These are phyloP conservation scores for Helicocarpus griseus DNA, from an alignment of 2,329 filamentous ascomycete genomes.

Conservation along the genomic window DNA sequence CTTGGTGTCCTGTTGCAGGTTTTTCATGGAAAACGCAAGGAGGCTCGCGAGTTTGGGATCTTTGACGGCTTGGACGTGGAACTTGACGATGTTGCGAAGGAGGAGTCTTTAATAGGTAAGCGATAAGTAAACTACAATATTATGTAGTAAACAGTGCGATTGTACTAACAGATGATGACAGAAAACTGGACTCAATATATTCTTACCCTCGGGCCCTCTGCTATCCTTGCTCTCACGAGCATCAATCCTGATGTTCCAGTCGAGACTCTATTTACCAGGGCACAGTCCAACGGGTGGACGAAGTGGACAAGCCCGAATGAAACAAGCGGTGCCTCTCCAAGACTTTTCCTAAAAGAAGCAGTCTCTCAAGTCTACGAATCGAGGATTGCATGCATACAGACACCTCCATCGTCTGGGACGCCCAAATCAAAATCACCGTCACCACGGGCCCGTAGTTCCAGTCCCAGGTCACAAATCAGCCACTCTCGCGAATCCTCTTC, in stretches of 20 bases:
- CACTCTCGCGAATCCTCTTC: slow-evolving; percentile 3
- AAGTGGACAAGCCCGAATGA: slow-evolving; percentile 42
- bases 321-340: slow-evolving; percentile 37
- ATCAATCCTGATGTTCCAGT: slow-evolving; percentile 30
- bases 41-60: slow-evolving; percentile 47
- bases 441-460: not conserved
- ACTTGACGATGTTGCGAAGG: slow-evolving; percentile 28
- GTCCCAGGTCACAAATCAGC: slow-evolving; percentile 9
- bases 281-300: slow-evolving; percentile 46
- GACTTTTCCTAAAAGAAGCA: slow-evolving; percentile 52
- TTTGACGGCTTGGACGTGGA: slow-evolving; percentile 47
- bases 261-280: slow-evolving; percentile 42
- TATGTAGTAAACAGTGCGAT: not conserved
- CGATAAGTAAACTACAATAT: slow-evolving; percentile 6
- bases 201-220: slow-evolving; percentile 48
- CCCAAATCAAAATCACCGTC: slow-evolving; percentile 10
- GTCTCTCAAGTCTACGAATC: slow-evolving; percentile 51
- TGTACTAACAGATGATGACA: slow-evolving; percentile 19
- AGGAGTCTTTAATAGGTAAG: slow-evolving; percentile 45
- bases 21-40: slow-evolving; percentile 44
- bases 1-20: slow-evolving; percentile 46
- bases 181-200: slow-evolving; percentile 55
- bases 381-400: slow-evolving; percentile 13
- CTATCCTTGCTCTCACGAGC: slow-evolving; percentile 43
- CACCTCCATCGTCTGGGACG: not conserved